Evolutionary conservation across 2,329 filamentous ascomycete genomes (phyloP), one percentile per base, ranked within the genome.

Genomic region (Penicillium brasilianum): DNA sequence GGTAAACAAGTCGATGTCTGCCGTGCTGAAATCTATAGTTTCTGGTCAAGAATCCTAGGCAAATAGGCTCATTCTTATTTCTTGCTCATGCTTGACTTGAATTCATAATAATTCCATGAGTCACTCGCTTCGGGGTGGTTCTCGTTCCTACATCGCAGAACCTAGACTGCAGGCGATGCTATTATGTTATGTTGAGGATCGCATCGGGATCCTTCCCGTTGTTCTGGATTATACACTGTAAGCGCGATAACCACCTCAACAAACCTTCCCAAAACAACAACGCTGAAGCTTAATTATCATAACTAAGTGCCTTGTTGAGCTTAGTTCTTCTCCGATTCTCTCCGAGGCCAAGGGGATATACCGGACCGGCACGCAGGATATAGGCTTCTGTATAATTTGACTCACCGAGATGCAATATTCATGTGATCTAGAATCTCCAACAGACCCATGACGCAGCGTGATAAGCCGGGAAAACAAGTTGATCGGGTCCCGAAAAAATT

Each of bases 121-220:
- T 48, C 44, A 48, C 7, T 48, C 30, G 3, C 3, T 30, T 48
- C 25, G 44, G n/a, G 25, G 22, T 48, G 22, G 28, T 50, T 50
- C 48, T 50, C 48, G 16, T 50, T 34, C 28, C 48, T 50, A 50
- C 30, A 34, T 34, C 13, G 48, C 48, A 50, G 30, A 50, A 32
- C 11, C 10, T 50, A 50, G 48, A 18, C n/a, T 34, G n/a, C 48
- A 34, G 28, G 11, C 11, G 46, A 34, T 50, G 10, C 28, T 34
- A 22, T 34, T 34, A 34, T 50, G 48, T 34, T 32, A 49, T 32
- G 25, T 32, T 49, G 25, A 48, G 25, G 28, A 49, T 14, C 22
- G 9, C 48, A 32, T 50, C 48, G 48, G 48, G 48, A 50, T 32
- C 5, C n/a, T 7, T 32, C n/a, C 48, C 28, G 30, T 30, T 32